Evolutionary conservation across 345 rosid genomes (phyloP).

Genomic region (Carallia pectinifolia): DNA sequence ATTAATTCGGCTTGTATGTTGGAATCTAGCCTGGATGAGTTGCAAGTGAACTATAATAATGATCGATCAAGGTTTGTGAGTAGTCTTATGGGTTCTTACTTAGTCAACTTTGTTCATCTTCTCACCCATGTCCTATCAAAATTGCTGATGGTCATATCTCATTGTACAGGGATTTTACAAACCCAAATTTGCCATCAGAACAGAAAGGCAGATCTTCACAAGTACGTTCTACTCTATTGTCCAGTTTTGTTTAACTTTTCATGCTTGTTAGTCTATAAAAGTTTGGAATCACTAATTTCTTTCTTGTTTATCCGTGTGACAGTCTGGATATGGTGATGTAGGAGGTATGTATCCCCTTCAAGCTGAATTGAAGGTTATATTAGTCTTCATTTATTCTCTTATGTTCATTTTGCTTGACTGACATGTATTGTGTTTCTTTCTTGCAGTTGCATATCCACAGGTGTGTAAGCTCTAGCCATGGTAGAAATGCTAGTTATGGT

Average conservation of each 20-base stretch:
- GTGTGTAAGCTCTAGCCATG: constrained; percentile 48
- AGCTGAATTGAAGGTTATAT: constrained; percentile 37
- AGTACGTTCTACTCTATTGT: constrained; percentile 37
- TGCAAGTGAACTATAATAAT: constrained; percentile 97
- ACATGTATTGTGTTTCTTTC: constrained; percentile 19
- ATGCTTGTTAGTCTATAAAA: background rate
- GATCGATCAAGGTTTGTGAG: constrained; percentile 79
- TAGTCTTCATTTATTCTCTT: constrained; percentile 18
- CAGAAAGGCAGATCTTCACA: constrained; percentile 90
- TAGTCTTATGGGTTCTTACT: constrained; percentile 13
- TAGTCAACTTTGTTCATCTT: constrained; percentile 1
- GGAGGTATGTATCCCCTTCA: constrained; percentile 59
- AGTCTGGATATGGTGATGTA: constrained; percentile 80
- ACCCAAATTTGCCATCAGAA: constrained; percentile 89
- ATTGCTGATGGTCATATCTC: constrained; percentile 9
- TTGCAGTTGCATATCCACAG: constrained; percentile 92
- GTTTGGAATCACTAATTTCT: constrained; percentile 14
- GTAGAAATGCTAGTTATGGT: constrained; percentile 20
- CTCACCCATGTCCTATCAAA: background rate
- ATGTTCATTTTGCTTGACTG: constrained; percentile 14
- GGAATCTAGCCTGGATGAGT: constrained; percentile 75
- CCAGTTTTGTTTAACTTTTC: background rate
- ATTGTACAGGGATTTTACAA: constrained; percentile 79
- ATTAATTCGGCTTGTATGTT: background rate
- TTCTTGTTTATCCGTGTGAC: constrained; percentile 30